Evolutionary conservation across 2,329 filamentous ascomycete genomes (phyloP).

Genomic region (Paracamarosporium sp.): DNA sequence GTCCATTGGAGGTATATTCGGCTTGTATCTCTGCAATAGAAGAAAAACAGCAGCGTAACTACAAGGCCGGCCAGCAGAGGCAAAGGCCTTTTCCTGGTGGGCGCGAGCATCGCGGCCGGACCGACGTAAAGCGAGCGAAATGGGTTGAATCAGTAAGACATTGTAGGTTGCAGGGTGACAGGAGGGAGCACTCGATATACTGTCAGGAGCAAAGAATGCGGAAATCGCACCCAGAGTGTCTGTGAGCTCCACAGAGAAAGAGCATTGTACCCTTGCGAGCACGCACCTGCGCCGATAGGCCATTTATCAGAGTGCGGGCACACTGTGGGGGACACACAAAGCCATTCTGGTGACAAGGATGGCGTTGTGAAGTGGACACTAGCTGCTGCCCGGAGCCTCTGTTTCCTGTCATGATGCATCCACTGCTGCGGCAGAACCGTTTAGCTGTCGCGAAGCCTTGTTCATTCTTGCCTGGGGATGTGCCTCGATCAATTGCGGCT

Average conservation of each 20-base stretch:
- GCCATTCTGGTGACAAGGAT: background rate
- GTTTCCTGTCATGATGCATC: background rate
- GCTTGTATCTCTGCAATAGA: slow-evolving; percentile 36
- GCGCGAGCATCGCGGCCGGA: slow-evolving; percentile 37
- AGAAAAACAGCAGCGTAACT: slow-evolving; percentile 33
- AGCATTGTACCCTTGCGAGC: background rate
- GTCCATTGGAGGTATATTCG: slow-evolving; percentile 38
- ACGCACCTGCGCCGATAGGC: background rate
- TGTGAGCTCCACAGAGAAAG: background rate
- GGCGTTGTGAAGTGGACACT: background rate
- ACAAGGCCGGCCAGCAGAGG: slow-evolving; percentile 35
- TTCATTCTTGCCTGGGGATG: background rate
- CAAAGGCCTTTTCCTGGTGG: slow-evolving; percentile 38
- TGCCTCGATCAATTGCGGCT: background rate
- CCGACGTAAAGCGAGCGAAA: slow-evolving; percentile 1
- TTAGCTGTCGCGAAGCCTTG: background rate
- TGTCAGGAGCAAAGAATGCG: background rate
- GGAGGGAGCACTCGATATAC: background rate
- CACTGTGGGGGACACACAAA: background rate
- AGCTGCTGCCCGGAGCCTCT: background rate
- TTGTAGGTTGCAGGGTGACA: slow-evolving; percentile 16
- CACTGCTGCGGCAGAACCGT: background rate
- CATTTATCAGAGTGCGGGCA: background rate
- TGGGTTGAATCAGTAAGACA: slow-evolving; percentile 20
- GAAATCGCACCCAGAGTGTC: background rate